Base-by-base conservation (phyloP, 2,329 filamentous ascomycete genomes). In the Aspergillus persii region DNA sequence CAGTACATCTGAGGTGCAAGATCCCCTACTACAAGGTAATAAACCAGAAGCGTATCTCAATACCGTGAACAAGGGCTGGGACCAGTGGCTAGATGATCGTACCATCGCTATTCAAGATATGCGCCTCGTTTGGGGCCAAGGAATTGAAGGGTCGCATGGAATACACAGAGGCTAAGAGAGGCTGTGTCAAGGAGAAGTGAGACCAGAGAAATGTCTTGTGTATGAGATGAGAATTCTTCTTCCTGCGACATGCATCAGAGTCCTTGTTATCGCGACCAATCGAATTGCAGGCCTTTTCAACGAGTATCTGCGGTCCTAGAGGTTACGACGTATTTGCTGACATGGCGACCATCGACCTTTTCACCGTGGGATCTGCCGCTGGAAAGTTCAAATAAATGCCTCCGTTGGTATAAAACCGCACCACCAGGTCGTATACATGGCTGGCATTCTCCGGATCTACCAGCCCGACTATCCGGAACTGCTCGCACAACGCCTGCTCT, bases 341-440 rank as follows among this genome's bases (percentile, higher is more conserved):
- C 44, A 27, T 47, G 44, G 26, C 18, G 1, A 47, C 18, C 18
- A 11, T 11, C 18, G 44, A 11, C 23, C 44, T 23, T 2, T 3
- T 9, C 9, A 8, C 4, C 18, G 44, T 23, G 3, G 44, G 7
- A 23, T 47, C 44, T 4, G 18, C 23, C 8, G 8, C 26, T 4
- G 49, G 49, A 46, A 60, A 60, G 27, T 31, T 15, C 26, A 54
- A 11, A 9, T 2, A 27, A n/a, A 57, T 33, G 33, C 5, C 18
- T 33, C 54, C 58, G 29, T 57, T 53, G 8, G 18, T 46, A 30
- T 36, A 60, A 18, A 60, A 53, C 26, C 46, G 50, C 54, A 60
- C 54, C 36, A n/a, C n/a, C 9, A 57, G 27, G 54, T 60, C 58
- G 33, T 60, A 57, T 8, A 60, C 58, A 26, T 27, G 39, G 3